Base-by-base conservation (phyloP, 805 yeast genomes). In the Candida germanica region DNA sequence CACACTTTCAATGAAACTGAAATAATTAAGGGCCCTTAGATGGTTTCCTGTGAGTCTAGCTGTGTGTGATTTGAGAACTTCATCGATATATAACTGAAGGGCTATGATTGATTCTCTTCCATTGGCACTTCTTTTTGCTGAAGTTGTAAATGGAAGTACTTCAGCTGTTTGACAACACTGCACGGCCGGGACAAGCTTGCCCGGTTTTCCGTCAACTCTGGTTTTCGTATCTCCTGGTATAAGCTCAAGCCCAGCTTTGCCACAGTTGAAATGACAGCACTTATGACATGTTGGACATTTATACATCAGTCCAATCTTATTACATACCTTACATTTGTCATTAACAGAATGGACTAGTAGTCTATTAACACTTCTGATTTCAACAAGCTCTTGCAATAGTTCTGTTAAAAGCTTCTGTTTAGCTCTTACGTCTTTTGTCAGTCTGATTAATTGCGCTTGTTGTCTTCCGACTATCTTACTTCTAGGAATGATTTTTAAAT, bases 221-320 rank as follows among this genome's bases (percentile, higher is more conserved):
- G 54, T 46, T 44, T 32, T 56, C 7, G 45, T 20, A 26, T 58
- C 66, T 19, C 49, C 48, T 1, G 35, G 43, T 7, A 33, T 47
- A 53, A 78, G 44, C 30, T 61, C 64, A 47, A 84, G 82, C 2
- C 89, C 91, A 3, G 19, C 11, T 38, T 56, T 54, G 10, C 80
- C 80, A 64, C 87, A 83, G 0, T 80, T 80, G 1, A 74, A 63
- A 55, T 80, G 86, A 39, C 40, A 56, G 14, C 39, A 36, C 22
- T 60, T 36, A 10, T 57, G 45, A 49, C 85, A 80, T 11, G 59
- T 37, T 11, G 59, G 61, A 53, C 88, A 80, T 10, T 46, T 48
- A 1, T 66, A 47, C 30, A 79, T 51, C 0, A 77, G 69, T 2
- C 87, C 87, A 8, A 21, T 17, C 15, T 26, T n/a, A 5, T 24